Conservation (phyloP, 2,329 filamentous ascomycete species). For the Tothia fuscella region DNA sequence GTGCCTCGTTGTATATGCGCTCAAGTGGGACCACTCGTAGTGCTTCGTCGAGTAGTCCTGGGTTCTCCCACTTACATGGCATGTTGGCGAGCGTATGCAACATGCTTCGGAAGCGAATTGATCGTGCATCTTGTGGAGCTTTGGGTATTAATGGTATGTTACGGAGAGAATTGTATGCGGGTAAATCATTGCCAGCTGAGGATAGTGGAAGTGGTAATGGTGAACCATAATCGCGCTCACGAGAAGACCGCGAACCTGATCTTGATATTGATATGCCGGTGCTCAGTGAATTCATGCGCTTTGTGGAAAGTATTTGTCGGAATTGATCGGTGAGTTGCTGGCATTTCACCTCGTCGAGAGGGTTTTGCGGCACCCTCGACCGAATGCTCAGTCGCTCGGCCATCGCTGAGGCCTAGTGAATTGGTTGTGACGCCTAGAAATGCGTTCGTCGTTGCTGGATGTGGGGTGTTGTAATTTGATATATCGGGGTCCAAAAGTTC, state of each 20-base stretch:
- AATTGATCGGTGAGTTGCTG: constrained; percentile 53
- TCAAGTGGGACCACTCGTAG: constrained; percentile 77
- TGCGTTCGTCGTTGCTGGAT: no score
- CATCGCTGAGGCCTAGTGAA: no score
- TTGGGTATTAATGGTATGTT: constrained; percentile 62
- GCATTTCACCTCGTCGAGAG: constrained; percentile 4
- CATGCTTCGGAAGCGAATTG: constrained; percentile 49
- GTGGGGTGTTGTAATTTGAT: no score
- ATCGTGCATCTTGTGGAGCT: constrained; percentile 46
- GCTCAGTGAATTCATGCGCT: constrained; percentile 68
- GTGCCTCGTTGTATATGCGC: constrained; percentile 83
- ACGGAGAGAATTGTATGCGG: constrained; percentile 49
- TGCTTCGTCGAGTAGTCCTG: constrained; percentile 84
- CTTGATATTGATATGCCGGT: constrained; percentile 49
- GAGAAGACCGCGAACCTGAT: constrained; percentile 45
- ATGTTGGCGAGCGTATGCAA: constrained; percentile 77
- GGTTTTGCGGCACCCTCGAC: no score
- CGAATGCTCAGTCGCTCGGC: no score
- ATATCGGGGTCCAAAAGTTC: no score
- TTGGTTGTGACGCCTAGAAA: no score
- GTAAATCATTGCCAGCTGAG: constrained; percentile 30
- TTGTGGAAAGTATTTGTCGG: constrained; percentile 74
- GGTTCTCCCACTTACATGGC: constrained; percentile 92
- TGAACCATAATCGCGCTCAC: constrained; percentile 27
- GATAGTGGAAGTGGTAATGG: constrained; percentile 26